These are phyloP conservation scores for Castanopsis chinensis DNA, from an alignment of 306 rosid genomes.

Conservation along the genomic window DNA sequence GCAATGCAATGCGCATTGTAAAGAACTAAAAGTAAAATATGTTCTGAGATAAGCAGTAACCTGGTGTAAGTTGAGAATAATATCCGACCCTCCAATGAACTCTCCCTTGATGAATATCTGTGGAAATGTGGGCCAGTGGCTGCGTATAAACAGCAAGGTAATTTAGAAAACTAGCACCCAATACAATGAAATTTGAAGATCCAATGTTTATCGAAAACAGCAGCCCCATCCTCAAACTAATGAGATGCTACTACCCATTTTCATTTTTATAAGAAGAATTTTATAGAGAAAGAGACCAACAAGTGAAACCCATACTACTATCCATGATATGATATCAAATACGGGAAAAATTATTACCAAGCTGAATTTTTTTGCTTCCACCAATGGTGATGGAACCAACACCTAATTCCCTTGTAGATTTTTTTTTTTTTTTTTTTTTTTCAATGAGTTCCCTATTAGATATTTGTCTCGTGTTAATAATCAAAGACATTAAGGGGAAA, in stretches of 20 bases:
- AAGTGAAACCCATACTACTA: background rate
- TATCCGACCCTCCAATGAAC: slow-evolving; percentile 90
- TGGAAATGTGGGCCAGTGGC: slow-evolving; percentile 90
- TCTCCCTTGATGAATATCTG: slow-evolving; percentile 92
- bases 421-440: too few species aligned
- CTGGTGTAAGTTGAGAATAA: slow-evolving; percentile 82
- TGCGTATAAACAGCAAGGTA: slow-evolving; percentile 22
- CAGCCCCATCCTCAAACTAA: background rate
- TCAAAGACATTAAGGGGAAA: background rate
- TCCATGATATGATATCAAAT: background rate
- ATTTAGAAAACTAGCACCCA: background rate
- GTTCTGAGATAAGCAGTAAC: slow-evolving; percentile 31
- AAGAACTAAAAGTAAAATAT: background rate
- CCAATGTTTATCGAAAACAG: background rate
- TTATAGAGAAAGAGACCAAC: background rate
- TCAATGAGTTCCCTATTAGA: too few species aligned
- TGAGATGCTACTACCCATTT: background rate
- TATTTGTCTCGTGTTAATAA: too few species aligned
- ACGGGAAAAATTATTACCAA: background rate
- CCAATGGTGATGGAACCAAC: background rate
- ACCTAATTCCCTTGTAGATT: background rate
- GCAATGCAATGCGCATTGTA: slow-evolving; percentile 5
- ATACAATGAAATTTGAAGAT: background rate
- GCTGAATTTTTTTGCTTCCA: background rate
- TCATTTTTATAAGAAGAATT: background rate